Base-by-base conservation (phyloP, 768 basidiomycete genomes). In the Boletales sp. region DNA sequence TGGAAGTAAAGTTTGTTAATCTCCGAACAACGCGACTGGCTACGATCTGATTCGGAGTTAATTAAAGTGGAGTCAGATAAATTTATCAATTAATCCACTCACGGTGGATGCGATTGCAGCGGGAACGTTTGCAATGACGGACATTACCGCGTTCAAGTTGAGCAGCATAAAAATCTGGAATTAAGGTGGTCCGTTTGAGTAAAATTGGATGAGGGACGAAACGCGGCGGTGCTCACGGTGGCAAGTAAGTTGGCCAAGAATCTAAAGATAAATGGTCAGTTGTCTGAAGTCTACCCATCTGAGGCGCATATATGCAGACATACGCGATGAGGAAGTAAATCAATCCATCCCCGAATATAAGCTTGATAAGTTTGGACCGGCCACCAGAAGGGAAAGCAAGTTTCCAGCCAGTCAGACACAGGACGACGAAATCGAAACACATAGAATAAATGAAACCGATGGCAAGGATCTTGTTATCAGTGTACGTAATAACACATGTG, bases 261-360 rank as follows among this genome's bases (percentile, higher is more conserved):
- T 31, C 84, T 86, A 44, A n/a, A 41, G 10, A 31, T 4, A 9
- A 35, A 35, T 37, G 8, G 25, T 63, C 37, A 55, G 54, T n/a
- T 35, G 25, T 31, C 31, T 34, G 7, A 10, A 1, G 0, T 12
- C 35, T 14, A 30, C 14, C 8, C 33, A 18, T 38, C n/a, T 6
- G 38, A 5, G 17, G 15, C 13, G 46, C 36, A 50, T 51, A 41
- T 55, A 48, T 57, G 58, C 40, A 8, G 18, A 57, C 84, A 69
- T 63, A 86, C 82, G 85, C 85, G 48, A 87, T 80, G 57, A 78
- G 62, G 62, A 87, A 87, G 70, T 82, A 87, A 42, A 86, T 82
- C 43, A 87, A 62, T 19, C 86, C 86, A 59, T 87, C 86, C n/a
- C 72, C 72, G 65, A 88, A 87, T 51, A 88, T 80, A 45, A 87